A percentile compares a stretch with the other conserved stretches of the same genome.
Evolutionary conservation across 768 basidiomycete species (phyloP).

Genomic region (Mycena kentingensis): DNA sequence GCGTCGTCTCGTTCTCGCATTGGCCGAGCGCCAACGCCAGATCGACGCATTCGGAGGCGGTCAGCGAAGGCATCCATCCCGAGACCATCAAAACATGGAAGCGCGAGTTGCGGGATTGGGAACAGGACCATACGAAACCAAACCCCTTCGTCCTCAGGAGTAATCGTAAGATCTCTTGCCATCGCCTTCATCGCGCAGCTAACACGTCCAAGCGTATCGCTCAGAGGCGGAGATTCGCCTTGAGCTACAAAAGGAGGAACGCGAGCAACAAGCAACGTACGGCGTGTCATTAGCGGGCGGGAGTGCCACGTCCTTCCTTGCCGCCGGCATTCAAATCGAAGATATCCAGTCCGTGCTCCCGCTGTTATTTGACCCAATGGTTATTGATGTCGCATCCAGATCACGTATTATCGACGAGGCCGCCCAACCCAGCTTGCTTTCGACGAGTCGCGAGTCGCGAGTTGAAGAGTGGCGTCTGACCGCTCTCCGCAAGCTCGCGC

Average conservation of each 20-base stretch:
- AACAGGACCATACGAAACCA: neutral
- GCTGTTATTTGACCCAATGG: neutral
- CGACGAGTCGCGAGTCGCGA: neutral
- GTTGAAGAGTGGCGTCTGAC: neutral
- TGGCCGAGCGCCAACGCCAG: constrained; percentile 9
- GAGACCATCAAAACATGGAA: neutral
- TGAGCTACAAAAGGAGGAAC: constrained; percentile 2
- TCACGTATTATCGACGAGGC: neutral
- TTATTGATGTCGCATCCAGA: neutral
- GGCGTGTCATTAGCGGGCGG: neutral
- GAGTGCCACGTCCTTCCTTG: constrained; percentile 8
- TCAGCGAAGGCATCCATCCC: constrained; percentile 1
- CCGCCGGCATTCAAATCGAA: constrained; percentile 7
- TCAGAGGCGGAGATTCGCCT: constrained; percentile 7
- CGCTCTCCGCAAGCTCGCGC: neutral
- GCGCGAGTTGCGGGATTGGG: neutral
- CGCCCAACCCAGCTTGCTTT: neutral
- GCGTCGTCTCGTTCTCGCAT: constrained; percentile 8
- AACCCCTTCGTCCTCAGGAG: constrained; percentile 1
- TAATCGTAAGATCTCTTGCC: neutral
- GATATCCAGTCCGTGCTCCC: constrained; percentile 2
- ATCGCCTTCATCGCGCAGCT: neutral
- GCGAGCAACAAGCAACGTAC: neutral
- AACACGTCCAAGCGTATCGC: neutral
- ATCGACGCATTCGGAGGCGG: neutral